Base-by-base conservation (phyloP, 176 grass and related monocot genomes). In the Oryza punctata region DNA sequence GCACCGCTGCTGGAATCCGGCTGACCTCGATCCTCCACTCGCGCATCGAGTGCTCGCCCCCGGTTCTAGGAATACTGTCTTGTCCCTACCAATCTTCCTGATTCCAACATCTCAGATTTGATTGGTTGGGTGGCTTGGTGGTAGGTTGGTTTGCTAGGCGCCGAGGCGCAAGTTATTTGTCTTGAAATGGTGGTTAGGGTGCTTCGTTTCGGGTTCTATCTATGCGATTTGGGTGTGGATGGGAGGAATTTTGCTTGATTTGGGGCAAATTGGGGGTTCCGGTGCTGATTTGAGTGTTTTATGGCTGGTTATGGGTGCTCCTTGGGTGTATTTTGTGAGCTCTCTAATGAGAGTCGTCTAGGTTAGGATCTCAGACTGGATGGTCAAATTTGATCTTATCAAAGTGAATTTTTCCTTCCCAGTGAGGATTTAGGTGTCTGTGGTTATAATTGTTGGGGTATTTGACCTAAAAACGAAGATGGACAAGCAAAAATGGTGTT, bases 1-100 rank as follows among this genome's bases (percentile, higher is more conserved):
- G 2, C 84, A 5, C 69, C 79, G 75, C 63, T 79, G 75, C 47
- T 59, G 84, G 79, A 78, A 65, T 32, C 67, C 81, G 45, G 27
- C 73, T 45, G 67, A 70, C 25, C 10, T 1, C n/a, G n/a, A n/a
- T n/a, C 44, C 24, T 1, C 44, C 24, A 47, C 76, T 13, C 67
- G 19, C 38, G 21, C 82, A 76, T 86, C 79, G 28, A 47, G 27
- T 27, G 29, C 47, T 26, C 88, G 33, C 35, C 44, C 45, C 61
- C 88, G 46, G 2, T 1, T 38, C 74, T 79, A 90, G 83, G 84
- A 78, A 29, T 35, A 80, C 40, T 63, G 3, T 10, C 35, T 67
- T 4, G 16, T 13, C 23, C 49, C 23, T 46, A 6, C 14, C 35
- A 73, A 2, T 9, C 72, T 13, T 28, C 40, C 27, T 5, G 82